Evolutionary conservation across 164 flowering plant genomes (phyloP).

Genomic region (Stephania cephalantha): DNA sequence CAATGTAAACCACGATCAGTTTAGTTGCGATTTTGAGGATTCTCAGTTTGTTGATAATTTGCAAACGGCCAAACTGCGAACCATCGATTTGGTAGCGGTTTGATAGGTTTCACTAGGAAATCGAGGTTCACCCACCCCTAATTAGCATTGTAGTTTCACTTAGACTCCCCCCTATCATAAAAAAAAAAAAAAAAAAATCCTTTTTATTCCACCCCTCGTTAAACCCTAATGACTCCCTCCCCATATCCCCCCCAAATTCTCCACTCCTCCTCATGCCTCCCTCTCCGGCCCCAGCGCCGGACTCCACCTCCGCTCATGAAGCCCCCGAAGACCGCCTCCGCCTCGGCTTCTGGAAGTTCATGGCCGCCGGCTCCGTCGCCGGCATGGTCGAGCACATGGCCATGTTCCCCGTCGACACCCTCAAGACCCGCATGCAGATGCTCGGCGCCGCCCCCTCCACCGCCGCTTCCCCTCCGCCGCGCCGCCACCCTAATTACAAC

Average conservation of each 20-base stretch:
- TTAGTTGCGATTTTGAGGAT: too few relatives aligned
- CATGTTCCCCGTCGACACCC: conserved; percentile 43
- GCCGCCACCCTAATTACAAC: conserved; percentile 9
- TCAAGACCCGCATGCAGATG: conserved; percentile 41
- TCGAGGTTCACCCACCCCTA: too few relatives aligned
- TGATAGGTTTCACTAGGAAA: too few relatives aligned
- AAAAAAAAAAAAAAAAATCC: too few relatives aligned
- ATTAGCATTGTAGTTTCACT: too few relatives aligned
- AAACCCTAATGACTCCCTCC: conserved; percentile 7
- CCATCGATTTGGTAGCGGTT: too few relatives aligned
- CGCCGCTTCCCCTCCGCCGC: conserved; percentile 25
- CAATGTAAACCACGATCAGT: too few relatives aligned
- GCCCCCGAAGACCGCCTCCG: conserved; percentile 18
- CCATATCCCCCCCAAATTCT: background rate
- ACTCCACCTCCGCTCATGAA: conserved; percentile 1
- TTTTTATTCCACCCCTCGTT: background rate
- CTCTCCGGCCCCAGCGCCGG: conserved; percentile 12
- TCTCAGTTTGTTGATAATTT: too few relatives aligned
- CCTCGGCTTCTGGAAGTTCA: conserved; percentile 39
- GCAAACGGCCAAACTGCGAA: too few relatives aligned
- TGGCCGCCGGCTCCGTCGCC: conserved; percentile 49
- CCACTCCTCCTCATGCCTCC: conserved; percentile 9
- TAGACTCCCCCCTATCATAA: background rate
- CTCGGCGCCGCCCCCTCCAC: conserved; percentile 25
- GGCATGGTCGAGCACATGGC: conserved; percentile 51